Base-by-base conservation (phyloP, 2,329 filamentous ascomycete species). In the Fusarium multiceps region DNA sequence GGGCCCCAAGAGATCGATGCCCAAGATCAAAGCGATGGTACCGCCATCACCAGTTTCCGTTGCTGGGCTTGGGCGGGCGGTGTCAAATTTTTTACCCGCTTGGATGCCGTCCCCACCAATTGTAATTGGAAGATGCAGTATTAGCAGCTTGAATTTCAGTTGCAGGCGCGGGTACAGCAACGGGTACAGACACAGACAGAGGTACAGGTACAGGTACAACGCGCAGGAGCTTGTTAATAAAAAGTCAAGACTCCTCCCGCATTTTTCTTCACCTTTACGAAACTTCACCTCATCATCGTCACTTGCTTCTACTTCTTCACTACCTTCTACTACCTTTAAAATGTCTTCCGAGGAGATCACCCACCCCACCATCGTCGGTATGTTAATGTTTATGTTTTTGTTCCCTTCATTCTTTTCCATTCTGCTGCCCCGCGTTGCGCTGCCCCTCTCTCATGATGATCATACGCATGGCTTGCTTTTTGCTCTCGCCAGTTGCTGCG, bases 341-440 rank as follows among this genome's bases (percentile, higher is more conserved):
- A 93, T 93, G 90, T 74, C 77, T 67, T 54, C 66, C 53, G 83
- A 85, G 81, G 87, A 92, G 78, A 88, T 92, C 82, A 87, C 86
- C 74, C 91, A 93, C 86, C 88, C 89, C 80, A 93, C 91, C 79
- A 93, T 93, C 86, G 88, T 92, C 84, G 89, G 90, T 91, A 84
- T 73, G 81, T 79, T 64, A 47, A 60, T 66, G 63, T 63, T 48
- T 48, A 62, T 66, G 63, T 63, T 48, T 27, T 46, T 43, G 34
- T n/a, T 40, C 42, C 43, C 30, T 23, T 37, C 14, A 50, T 53
- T 23, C 14, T 37, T 27, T 45, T 42, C n/a, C 27, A 57, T 68
- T 66, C 21, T 40, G 54, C 48, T 65, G 71, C 56, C 63, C 63
- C 55, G 69, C 67, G 58, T 57, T 68, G 57, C 62, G 55, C 56